Conservation (phyloP, 2,329 filamentous ascomycete species). For the Colletotrichum orchidophilum region DNA sequence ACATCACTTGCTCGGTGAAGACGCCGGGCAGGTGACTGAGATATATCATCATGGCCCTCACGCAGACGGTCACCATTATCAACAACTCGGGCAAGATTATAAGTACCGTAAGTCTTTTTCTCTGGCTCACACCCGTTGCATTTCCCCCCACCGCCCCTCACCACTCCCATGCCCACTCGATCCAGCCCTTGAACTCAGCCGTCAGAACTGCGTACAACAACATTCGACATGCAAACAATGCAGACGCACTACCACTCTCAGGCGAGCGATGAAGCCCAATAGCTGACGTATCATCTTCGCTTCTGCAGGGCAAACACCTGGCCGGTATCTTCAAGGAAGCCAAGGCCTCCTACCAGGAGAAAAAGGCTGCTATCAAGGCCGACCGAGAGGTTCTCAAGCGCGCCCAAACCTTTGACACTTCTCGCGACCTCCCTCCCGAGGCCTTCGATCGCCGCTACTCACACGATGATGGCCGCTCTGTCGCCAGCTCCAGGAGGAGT, state of each 20-base stretch:
- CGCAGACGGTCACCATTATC: conserved; percentile 86
- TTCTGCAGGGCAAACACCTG: conserved; percentile 82
- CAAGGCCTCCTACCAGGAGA: conserved; percentile 85
- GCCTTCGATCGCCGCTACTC: conserved; percentile 39
- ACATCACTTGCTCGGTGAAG: not conserved
- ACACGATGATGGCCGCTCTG: conserved; percentile 45
- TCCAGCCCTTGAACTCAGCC: not conserved
- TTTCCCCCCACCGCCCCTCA: conserved; percentile 25
- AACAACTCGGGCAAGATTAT: conserved; percentile 93
- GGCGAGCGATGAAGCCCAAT: not conserved
- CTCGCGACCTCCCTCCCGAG: conserved; percentile 36
- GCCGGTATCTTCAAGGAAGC: conserved; percentile 93
- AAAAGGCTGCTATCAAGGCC: conserved; percentile 82
- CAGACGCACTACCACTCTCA: conserved; percentile 14
- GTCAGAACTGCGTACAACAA: conserved; percentile 1
- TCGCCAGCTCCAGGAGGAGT: conserved; percentile 54
- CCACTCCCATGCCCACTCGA: conserved; percentile 6
- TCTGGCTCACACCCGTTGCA: conserved; percentile 17
- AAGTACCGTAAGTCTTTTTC: conserved; percentile 72
- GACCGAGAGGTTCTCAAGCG: conserved; percentile 66
- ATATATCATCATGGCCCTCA: conserved; percentile 49
- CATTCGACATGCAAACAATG: conserved; percentile 15
- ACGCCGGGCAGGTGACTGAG: not conserved
- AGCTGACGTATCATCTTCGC: conserved; percentile 29
- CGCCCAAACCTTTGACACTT: conserved; percentile 64